Percentiles rank a stretch among this genome's conserved stretches.
Conservation (phyloP, 2,329 filamentous ascomycete genomes). For the Phaeosphaeriaceae sp. region DNA sequence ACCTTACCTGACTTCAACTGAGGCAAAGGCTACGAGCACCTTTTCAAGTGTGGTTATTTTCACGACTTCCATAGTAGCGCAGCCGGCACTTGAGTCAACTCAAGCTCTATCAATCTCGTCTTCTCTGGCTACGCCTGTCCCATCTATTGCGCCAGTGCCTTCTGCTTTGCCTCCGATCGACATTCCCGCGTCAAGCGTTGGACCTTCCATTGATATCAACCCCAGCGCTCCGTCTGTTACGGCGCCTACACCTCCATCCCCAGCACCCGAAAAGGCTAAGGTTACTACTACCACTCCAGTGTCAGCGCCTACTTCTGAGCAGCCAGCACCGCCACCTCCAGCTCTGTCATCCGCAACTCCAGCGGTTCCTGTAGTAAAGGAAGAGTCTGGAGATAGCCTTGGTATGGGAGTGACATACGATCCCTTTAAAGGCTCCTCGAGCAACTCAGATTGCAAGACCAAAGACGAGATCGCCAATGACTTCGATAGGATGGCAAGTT, state of each 20-base stretch:
- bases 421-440: conserved; percentile 29
- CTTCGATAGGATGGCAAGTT: conserved; percentile 64
- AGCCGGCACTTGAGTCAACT: conserved; percentile 11
- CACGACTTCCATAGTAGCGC: conserved; percentile 7
- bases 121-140: conserved; percentile 7
- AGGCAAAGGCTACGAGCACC: conserved; percentile 11
- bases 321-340: conserved; percentile 12
- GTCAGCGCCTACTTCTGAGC: conserved; percentile 6
- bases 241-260: not conserved
- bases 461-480: conserved; percentile 68
- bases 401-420: conserved; percentile 45
- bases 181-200: conserved; percentile 7
- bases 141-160: conserved; percentile 4
- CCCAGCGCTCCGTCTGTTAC: not conserved
- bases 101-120: conserved; percentile 5
- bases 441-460: conserved; percentile 65
- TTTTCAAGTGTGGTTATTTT: conserved; percentile 14
- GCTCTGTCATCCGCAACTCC: conserved; percentile 4
- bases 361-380: conserved; percentile 2
- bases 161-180: conserved; percentile 13
- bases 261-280: not conserved
- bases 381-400: conserved; percentile 12
- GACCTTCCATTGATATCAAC: not conserved
- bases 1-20: conserved; percentile 35
- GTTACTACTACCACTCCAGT: conserved; percentile 3